Conservation (phyloP, 345 rosid genomes). For the Viola odorata region DNA sequence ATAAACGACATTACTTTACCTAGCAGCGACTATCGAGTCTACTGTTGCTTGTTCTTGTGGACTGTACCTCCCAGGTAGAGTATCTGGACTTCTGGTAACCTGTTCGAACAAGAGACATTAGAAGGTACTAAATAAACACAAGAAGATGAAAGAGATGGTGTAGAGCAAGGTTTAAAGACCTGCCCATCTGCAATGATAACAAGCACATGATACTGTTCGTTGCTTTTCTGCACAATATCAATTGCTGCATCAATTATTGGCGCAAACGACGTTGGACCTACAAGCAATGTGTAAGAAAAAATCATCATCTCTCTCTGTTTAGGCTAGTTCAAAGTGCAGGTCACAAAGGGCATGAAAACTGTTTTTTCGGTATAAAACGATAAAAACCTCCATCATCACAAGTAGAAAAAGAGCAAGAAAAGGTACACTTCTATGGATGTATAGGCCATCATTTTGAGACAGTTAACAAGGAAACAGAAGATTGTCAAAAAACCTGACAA, state of each 20-base stretch:
- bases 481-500: slow-evolving; percentile 52
- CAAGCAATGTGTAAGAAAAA: neutral
- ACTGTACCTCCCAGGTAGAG: slow-evolving; percentile 53
- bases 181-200: slow-evolving; percentile 96
- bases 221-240: slow-evolving; percentile 69
- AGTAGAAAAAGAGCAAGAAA: neutral
- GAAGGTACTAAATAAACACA: slow-evolving; percentile 9
- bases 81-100: slow-evolving; percentile 70
- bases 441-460: slow-evolving; percentile 8
- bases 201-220: slow-evolving; percentile 80
- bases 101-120: too few species aligned
- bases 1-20: slow-evolving; percentile 41
- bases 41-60: slow-evolving; percentile 84
- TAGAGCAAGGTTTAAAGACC: slow-evolving; percentile 29
- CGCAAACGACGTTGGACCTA: slow-evolving; percentile 97
- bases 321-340: neutral
- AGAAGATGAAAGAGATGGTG: neutral
- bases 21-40: slow-evolving; percentile 79
- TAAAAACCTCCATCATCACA: neutral
- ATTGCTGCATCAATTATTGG: slow-evolving; percentile 80
- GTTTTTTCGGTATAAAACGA: neutral
- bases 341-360: neutral
- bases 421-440: neutral
- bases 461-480: slow-evolving; percentile 7
- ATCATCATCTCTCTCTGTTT: neutral